Conservation (phyloP, 257 asterid genomes). For the Scutellaria barbata region DNA sequence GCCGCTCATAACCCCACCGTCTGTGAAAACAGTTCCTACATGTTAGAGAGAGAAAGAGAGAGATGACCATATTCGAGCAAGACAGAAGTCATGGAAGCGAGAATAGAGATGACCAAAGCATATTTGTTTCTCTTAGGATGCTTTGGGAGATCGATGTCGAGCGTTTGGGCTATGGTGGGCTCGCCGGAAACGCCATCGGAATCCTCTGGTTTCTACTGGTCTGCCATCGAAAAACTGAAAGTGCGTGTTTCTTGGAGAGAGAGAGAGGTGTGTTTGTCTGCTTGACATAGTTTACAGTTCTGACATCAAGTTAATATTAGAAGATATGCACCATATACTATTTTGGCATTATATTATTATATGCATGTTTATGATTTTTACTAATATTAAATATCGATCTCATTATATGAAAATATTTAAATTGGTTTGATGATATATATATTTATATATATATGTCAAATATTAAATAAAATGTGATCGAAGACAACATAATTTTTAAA, state of each 20-base stretch:
- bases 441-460: too few species aligned
- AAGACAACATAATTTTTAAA: too few species aligned
- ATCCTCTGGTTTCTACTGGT: conserved; percentile 6
- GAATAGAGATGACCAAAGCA: conserved; percentile 42
- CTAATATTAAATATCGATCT: too few species aligned
- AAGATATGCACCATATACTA: too few species aligned
- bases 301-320: too few species aligned
- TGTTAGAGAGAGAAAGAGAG: not conserved
- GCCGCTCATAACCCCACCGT: conserved; percentile 50
- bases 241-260: not conserved
- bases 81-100: conserved; percentile 50
- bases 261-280: not conserved
- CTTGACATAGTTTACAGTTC: not conserved
- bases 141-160: not conserved
- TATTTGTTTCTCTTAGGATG: conserved; percentile 44
- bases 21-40: too few species aligned
- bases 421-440: too few species aligned
- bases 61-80: conserved; percentile 47
- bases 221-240: not conserved
- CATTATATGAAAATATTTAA: too few species aligned
- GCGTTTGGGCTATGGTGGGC: not conserved
- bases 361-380: too few species aligned
- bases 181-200: not conserved
- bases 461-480: too few species aligned
- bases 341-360: too few species aligned